Conservation (phyloP, 148 eudicot species). For the Spergularia marina region DNA sequence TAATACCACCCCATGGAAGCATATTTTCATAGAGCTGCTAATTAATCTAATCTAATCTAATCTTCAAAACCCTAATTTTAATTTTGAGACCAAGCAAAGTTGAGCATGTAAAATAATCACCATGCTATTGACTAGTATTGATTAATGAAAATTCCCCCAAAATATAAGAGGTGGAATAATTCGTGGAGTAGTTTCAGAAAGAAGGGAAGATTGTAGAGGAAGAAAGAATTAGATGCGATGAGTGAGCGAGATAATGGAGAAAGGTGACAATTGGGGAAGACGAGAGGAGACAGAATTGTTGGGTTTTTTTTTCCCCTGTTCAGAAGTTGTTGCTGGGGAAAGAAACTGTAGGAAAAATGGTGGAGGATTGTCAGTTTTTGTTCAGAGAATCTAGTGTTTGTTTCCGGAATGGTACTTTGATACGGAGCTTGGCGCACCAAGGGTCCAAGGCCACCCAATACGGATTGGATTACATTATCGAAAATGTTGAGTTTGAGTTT, state of each 20-base stretch:
- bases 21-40: background rate
- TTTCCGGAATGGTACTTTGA: too few species aligned
- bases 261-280: background rate
- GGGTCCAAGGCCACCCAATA: too few species aligned
- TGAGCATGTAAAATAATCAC: background rate
- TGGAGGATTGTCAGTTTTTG: too few species aligned
- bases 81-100: background rate
- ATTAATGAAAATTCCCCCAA: background rate
- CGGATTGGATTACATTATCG: too few species aligned
- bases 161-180: background rate
- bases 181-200: too few species aligned
- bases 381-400: too few species aligned
- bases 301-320: too few species aligned
- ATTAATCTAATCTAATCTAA: background rate
- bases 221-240: constrained; percentile 30
- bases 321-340: too few species aligned
- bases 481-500: too few species aligned
- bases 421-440: too few species aligned
- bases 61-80: constrained; percentile 26
- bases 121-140: background rate
- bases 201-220: background rate
- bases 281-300: too few species aligned
- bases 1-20: constrained; percentile 91
- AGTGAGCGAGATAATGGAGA: constrained; percentile 21
- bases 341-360: too few species aligned